These are phyloP conservation scores for Neoscytalidium dimidiatum DNA, from an alignment of 2,329 filamentous ascomycete genomes.

Conservation along the genomic window DNA sequence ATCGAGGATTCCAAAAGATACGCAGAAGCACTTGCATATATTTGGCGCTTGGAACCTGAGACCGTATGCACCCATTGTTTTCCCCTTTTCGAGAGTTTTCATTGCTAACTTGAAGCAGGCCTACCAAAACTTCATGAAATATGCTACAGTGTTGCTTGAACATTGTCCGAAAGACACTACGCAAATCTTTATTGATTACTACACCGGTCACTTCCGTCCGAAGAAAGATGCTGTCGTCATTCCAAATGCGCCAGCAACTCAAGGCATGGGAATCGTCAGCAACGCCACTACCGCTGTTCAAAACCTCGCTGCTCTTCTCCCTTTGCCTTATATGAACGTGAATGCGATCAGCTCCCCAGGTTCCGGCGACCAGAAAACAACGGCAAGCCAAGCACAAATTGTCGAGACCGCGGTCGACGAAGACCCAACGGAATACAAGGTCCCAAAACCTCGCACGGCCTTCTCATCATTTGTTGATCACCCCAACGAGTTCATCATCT, in stretches of 20 bases:
- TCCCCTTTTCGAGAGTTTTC: neutral
- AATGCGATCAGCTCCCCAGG: constrained; percentile 58
- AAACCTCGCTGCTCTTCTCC: constrained; percentile 80
- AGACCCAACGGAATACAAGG: constrained; percentile 64
- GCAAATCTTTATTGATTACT: constrained; percentile 90
- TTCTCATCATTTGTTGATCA: constrained; percentile 98
- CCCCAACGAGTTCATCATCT: constrained; percentile 85
- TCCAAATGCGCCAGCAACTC: constrained; percentile 48
- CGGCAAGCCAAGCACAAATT: constrained; percentile 56
- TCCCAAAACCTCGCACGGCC: constrained; percentile 81
- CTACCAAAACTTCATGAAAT: constrained; percentile 90
- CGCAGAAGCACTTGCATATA: constrained; percentile 83
- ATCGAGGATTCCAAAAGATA: constrained; percentile 95
- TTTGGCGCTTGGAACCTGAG: constrained; percentile 82
- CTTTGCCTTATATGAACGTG: constrained; percentile 80
- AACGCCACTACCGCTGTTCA: constrained; percentile 68
- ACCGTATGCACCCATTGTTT: constrained; percentile 54
- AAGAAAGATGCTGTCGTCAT: constrained; percentile 63
- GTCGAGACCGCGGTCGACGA: constrained; percentile 56
- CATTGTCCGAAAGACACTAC: constrained; percentile 83
- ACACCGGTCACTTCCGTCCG: constrained; percentile 79
- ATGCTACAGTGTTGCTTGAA: constrained; percentile 85
- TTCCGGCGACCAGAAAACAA: constrained; percentile 53
- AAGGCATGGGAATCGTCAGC: constrained; percentile 39
- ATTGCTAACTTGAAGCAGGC: constrained; percentile 53